Base-by-base conservation (phyloP, 805 yeast species). In the Yueomyces sinensis region DNA sequence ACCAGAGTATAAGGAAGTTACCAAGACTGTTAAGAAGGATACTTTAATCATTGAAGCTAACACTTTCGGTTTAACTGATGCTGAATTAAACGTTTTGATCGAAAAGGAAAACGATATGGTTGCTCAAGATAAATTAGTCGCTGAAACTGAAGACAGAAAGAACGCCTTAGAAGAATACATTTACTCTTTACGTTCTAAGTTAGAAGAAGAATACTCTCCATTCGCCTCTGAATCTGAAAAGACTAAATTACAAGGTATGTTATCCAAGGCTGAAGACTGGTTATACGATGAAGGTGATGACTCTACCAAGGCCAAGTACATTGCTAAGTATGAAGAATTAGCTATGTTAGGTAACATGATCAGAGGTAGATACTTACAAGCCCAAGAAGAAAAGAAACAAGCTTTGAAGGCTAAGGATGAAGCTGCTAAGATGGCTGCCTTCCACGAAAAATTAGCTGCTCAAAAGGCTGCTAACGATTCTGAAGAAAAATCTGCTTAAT, bases 101-200 rank as follows among this genome's bases (percentile, higher is more conserved):
- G 96, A 89, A 70, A 65, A 66, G 59, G 98, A 89, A 70, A 73
- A 72, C 54, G 70, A 77, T 58, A 66, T 91, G 78, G 70, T 74
- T 45, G 74, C 83, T 59, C 84, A 78, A 56, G 98, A 89, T 65
- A 87, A 87, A 69, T 77, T 89, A 50, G 95, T 89, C 46, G 93
- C 94, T 47, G 96, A 89, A 66, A 89, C 97, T 46, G 97, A 91
- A 71, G 95, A 91, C 68, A 83, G 86, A 64, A 91, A 91, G 80
- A 89, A 89, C 63, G 93, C 95, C 46, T 72, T 91, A 41, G 98
- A 89, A 72, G 97, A 91, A 71, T 89, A 87, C 72, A 89, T 91
- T 56, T 89, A 89, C 67, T 93, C 86, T 52, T 76, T 89, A 63
- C 81, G 97, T 68, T 94, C 93, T 60, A 89, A 91, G 69, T 71